Conservation (phyloP, 371 early-diverging fungal species). For the Rhizopus microsporus region DNA sequence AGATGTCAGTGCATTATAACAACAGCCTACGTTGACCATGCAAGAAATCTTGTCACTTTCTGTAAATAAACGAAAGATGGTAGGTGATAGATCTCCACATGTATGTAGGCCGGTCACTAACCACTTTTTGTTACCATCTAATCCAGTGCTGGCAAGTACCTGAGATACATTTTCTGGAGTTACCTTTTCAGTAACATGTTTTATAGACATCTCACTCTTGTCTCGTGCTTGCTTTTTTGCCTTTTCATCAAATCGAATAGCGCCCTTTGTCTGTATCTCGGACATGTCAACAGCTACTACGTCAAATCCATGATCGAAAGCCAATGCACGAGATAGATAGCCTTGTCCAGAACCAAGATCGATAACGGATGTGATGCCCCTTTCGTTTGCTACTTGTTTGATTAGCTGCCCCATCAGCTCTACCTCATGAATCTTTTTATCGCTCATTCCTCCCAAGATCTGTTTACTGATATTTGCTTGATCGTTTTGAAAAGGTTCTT, state of each 20-base stretch:
- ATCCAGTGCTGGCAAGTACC: conserved; percentile 31
- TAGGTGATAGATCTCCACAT: conserved; percentile 81
- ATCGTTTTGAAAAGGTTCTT: not conserved
- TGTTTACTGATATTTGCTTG: conserved; percentile 25
- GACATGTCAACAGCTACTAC: conserved; percentile 84
- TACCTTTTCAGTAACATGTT: conserved; percentile 58
- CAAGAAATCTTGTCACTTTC: conserved; percentile 60
- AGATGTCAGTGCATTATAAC: conserved; percentile 77
- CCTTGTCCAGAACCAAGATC: conserved; percentile 80
- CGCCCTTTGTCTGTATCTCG: conserved; percentile 78
- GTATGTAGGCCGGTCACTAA: conserved; percentile 85
- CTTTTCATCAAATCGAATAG: conserved; percentile 62
- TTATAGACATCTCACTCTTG: conserved; percentile 21
- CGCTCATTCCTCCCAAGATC: conserved; percentile 67
- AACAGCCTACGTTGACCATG: conserved; percentile 84
- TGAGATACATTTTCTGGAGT: conserved; percentile 52
- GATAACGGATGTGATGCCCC: conserved; percentile 50
- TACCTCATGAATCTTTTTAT: conserved; percentile 78
- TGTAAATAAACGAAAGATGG: conserved; percentile 73
- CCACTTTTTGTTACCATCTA: conserved; percentile 46
- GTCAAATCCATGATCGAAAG: conserved; percentile 65
- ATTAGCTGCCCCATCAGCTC: conserved; percentile 61
- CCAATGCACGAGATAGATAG: conserved; percentile 75
- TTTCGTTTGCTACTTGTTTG: conserved; percentile 42
- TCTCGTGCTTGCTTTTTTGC: conserved; percentile 38